Evolutionary conservation across 2,329 filamentous ascomycete species (phyloP), one percentile per base, ranked within the genome.

Genomic region (Metarhizium sp.): DNA sequence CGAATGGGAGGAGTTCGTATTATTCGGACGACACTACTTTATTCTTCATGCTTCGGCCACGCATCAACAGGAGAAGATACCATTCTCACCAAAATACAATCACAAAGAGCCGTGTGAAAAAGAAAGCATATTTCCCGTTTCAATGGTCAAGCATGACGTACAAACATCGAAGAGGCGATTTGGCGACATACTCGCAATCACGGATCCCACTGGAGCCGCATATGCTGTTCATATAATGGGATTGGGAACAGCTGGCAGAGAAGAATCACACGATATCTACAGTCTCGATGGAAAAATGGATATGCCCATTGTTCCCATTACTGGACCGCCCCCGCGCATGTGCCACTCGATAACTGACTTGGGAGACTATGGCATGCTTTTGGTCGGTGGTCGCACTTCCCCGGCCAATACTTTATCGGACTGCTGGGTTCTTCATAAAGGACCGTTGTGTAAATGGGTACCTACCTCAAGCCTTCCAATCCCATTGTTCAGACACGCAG

Each of bases 1-100:
- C 68, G 92, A 96, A 70, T 96, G 90, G 90, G 92, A 97, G 69
- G 92, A 96, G 64, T 91, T 96, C 66, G 85, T 87, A 2, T 75
- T 96, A 1, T 96, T 95, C 68, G 84, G 82, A 2, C 84, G 85
- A 38, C 92, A 96, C 69, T 95, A 96, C 69, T 88, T 92, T 62
- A 72, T 96, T 47, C 76, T 95, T 8, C 76, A 83, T 52, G 89
- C 90, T 2, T 55, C 55, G 10, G 32, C 45, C 20, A 30, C 40
- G 4, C 32, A 40, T 16, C 10, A 18, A n/a, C 36, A 45, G 5
- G 8, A 20, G 36, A 25, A 6, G 11, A 34, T n/a, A 20, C 13
- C 20, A 7, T 8, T 11, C 10, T 16, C 45, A 16, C 13, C 34
- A 13, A 38, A 25, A 18, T 18, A 36, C 30, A 7, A 25, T 10